A percentile compares a stretch with the other conserved stretches of the same genome.
phyloP scores from a whole-genome alignment of 768 basidiomycete species.

The Mycena rebaudengoi region DNA sequence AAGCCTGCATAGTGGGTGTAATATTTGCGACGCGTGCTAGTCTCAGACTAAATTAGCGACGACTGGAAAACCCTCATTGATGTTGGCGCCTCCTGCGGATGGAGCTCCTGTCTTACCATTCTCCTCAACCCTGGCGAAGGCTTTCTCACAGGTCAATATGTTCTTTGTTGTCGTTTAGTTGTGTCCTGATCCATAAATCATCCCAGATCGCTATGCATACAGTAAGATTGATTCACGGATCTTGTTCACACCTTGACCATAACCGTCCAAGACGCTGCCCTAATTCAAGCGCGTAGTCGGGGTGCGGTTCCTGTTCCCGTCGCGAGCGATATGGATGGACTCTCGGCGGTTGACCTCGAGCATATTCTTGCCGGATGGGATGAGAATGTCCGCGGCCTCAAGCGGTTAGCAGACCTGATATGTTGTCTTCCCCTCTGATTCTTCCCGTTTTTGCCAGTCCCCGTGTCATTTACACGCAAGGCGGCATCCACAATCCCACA shows the following conservation, averaged over 20 bases:
- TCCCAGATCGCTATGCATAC: slow-evolving; percentile 41
- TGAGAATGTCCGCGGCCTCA: slow-evolving; percentile 50
- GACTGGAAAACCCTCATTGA: slow-evolving; percentile 57
- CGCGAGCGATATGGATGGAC: slow-evolving; percentile 65
- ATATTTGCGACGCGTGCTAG: not conserved
- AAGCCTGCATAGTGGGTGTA: slow-evolving; percentile 50
- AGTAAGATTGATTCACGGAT: slow-evolving; percentile 45
- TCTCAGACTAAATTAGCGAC: slow-evolving; percentile 21
- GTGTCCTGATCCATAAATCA: slow-evolving; percentile 10
- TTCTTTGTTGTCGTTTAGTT: slow-evolving; percentile 43
- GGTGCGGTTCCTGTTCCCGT: slow-evolving; percentile 50
- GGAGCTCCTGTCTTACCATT: slow-evolving; percentile 17
- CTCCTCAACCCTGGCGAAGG: slow-evolving; percentile 10
- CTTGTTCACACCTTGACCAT: slow-evolving; percentile 49
- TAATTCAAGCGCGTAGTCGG: slow-evolving; percentile 12
- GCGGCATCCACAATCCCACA: slow-evolving; percentile 71
- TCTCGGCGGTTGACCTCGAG: slow-evolving; percentile 59
- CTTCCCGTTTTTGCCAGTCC: slow-evolving; percentile 40
- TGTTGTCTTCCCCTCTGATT: not conserved
- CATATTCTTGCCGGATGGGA: slow-evolving; percentile 63
- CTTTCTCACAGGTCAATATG: slow-evolving; percentile 17
- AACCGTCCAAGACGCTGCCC: slow-evolving; percentile 44
- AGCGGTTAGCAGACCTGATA: slow-evolving; percentile 40
- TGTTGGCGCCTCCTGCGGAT: slow-evolving; percentile 63
- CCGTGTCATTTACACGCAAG: slow-evolving; percentile 63